phyloP scores from a whole-genome alignment of 2,329 filamentous ascomycete species.

The Alternaria sp. region DNA sequence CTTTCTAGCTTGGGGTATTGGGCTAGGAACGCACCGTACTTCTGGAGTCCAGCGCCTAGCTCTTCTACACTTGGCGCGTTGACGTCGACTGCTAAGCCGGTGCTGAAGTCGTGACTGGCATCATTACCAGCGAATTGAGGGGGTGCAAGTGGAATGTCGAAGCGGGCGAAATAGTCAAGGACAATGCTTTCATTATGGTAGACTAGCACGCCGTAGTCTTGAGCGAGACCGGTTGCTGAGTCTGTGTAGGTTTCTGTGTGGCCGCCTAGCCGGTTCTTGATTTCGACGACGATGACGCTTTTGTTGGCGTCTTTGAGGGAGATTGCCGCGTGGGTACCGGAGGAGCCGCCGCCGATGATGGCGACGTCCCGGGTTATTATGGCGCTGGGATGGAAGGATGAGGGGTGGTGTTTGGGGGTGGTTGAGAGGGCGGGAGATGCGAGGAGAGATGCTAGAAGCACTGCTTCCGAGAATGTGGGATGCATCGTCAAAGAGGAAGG shows the following conservation, averaged over 20 bases:
- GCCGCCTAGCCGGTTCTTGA: slow-evolving; percentile 52
- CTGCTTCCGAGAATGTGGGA: neutral
- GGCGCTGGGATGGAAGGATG: neutral
- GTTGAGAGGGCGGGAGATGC: neutral
- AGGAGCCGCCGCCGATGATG: slow-evolving; percentile 54
- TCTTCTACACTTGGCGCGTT: slow-evolving; percentile 3
- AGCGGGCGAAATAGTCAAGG: slow-evolving; percentile 20
- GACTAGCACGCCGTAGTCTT: slow-evolving; percentile 49
- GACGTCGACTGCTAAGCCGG: slow-evolving; percentile 21
- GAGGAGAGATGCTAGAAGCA: neutral
- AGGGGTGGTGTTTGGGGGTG: neutral
- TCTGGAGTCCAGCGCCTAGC: slow-evolving; percentile 13
- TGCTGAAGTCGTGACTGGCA: slow-evolving; percentile 45
- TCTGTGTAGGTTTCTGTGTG: slow-evolving; percentile 58
- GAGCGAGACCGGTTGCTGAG: slow-evolving; percentile 28
- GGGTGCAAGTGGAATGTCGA: slow-evolving; percentile 11
- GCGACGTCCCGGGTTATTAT: slow-evolving; percentile 34
- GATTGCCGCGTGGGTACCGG: slow-evolving; percentile 52
- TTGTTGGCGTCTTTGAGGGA: slow-evolving; percentile 47
- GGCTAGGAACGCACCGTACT: slow-evolving; percentile 35
- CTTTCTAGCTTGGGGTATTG: slow-evolving; percentile 22
- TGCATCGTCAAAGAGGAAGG: neutral
- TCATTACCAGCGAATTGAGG: too few relatives aligned
- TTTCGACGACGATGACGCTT: slow-evolving; percentile 51
- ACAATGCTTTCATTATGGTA: slow-evolving; percentile 52